A percentile compares a stretch with the other conserved stretches of the same genome.
These are phyloP conservation scores for Trametes gibbosa DNA, from an alignment of 768 basidiomycete genomes.

Conservation along the genomic window DNA sequence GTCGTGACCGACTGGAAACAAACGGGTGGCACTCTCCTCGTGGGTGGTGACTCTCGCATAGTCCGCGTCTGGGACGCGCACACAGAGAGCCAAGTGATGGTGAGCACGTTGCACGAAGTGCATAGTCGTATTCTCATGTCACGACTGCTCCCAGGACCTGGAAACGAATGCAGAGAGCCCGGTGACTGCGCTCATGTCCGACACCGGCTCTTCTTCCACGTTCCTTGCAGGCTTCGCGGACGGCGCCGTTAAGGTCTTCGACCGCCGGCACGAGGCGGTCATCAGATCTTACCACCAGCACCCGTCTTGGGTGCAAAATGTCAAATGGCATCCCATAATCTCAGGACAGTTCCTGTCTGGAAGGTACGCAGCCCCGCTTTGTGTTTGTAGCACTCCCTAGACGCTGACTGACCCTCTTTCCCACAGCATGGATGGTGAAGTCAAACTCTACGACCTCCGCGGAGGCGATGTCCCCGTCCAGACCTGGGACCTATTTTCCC, in stretches of 20 bases:
- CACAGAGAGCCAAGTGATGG: slow-evolving; percentile 74
- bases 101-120: slow-evolving; percentile 34
- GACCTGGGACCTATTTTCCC: slow-evolving; percentile 61
- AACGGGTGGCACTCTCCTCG: slow-evolving; percentile 76
- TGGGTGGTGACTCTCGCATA: slow-evolving; percentile 86
- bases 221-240: slow-evolving; percentile 93
- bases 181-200: slow-evolving; percentile 80
- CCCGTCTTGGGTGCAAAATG: slow-evolving; percentile 86
- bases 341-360: slow-evolving; percentile 78
- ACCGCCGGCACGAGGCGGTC: slow-evolving; percentile 82
- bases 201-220: slow-evolving; percentile 69
- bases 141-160: slow-evolving; percentile 58
- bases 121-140: neutral
- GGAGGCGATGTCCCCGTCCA: slow-evolving; percentile 54
- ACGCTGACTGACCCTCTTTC: neutral
- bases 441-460: slow-evolving; percentile 90
- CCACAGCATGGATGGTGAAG: slow-evolving; percentile 79
- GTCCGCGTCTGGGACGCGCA: slow-evolving; percentile 96
- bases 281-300: slow-evolving; percentile 76
- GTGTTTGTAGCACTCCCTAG: neutral
- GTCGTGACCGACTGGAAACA: slow-evolving; percentile 95
- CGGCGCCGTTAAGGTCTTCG: slow-evolving; percentile 86
- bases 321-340: slow-evolving; percentile 74
- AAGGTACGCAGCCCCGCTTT: slow-evolving; percentile 50
- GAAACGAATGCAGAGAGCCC: slow-evolving; percentile 89